These are phyloP conservation scores for Eremothecium gossypii DNA, from an alignment of 1,139 yeast species.

Conservation along the genomic window DNA sequence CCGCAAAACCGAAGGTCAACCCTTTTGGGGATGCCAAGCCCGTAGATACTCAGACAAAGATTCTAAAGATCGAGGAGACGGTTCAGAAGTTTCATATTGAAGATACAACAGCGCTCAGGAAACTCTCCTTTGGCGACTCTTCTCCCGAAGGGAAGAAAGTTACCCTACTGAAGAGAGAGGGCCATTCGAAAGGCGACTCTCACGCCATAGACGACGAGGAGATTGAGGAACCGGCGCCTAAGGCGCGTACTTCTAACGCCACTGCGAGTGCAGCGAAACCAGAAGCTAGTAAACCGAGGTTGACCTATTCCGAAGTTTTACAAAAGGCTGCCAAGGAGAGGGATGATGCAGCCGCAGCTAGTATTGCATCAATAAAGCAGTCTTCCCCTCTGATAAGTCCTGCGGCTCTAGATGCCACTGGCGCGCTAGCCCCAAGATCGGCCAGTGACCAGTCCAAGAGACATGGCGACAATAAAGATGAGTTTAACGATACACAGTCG, in stretches of 20 bases:
- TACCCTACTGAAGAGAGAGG: conserved; percentile 13
- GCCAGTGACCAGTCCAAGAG: background rate
- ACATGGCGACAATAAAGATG: conserved; percentile 4
- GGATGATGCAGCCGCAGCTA: background rate
- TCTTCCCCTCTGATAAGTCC: background rate
- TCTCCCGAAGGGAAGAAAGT: conserved; percentile 4
- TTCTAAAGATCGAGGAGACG: conserved; percentile 39
- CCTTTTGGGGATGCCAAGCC: conserved; percentile 51
- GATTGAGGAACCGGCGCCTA: conserved; percentile 3
- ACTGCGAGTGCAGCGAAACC: background rate
- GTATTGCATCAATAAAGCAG: background rate
- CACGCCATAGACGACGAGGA: conserved; percentile 7
- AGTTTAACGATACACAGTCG: background rate
- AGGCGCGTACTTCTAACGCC: background rate
- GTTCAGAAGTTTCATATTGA: conserved; percentile 38
- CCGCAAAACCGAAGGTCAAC: conserved; percentile 30
- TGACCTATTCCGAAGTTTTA: conserved; percentile 2
- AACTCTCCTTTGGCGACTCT: conserved; percentile 17
- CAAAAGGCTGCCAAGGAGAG: conserved; percentile 4
- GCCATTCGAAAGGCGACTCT: conserved; percentile 9
- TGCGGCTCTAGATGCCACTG: background rate
- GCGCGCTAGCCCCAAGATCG: background rate
- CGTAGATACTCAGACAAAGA: conserved; percentile 41
- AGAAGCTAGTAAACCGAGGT: conserved; percentile 1
- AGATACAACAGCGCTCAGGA: conserved; percentile 51